These are phyloP conservation scores for Parasitella parasitica DNA, from an alignment of 371 early-diverging fungal genomes.

Conservation along the genomic window DNA sequence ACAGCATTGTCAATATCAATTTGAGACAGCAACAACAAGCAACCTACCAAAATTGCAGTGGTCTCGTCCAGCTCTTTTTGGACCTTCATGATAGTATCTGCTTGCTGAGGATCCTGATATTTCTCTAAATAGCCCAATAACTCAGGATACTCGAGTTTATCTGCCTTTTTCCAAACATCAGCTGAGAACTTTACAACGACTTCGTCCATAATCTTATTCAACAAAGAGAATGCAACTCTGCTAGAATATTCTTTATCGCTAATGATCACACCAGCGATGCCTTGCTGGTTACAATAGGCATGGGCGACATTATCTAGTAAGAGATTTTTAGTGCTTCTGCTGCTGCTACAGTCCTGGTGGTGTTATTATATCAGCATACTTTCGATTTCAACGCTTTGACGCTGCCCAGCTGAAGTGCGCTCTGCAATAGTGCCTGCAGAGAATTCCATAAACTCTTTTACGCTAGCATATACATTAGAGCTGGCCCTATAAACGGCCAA, in stretches of 20 bases:
- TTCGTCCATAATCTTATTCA: slow-evolving; percentile 88
- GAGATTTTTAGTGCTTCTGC: too few relatives aligned
- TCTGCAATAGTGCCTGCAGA: slow-evolving; percentile 85
- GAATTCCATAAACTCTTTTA: slow-evolving; percentile 90
- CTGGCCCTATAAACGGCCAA: too few relatives aligned
- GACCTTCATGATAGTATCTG: slow-evolving; percentile 93
- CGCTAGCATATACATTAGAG: too few relatives aligned
- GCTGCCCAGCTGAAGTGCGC: slow-evolving; percentile 78
- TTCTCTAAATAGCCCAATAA: slow-evolving; percentile 71
- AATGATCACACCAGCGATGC: slow-evolving; percentile 77
- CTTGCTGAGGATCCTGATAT: slow-evolving; percentile 93
- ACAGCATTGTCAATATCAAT: neutral
- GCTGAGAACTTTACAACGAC: slow-evolving; percentile 70
- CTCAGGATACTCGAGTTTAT: slow-evolving; percentile 62
- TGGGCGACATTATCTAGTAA: slow-evolving; percentile 81
- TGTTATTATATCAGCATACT: slow-evolving; percentile 50
- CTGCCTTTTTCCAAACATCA: slow-evolving; percentile 56
- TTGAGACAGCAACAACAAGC: too few relatives aligned
- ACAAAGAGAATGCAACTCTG: slow-evolving; percentile 85
- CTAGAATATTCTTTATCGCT: slow-evolving; percentile 93
- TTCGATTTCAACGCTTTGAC: slow-evolving; percentile 85
- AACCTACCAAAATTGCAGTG: slow-evolving; percentile 83
- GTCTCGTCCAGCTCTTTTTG: slow-evolving; percentile 99
- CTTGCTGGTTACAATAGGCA: slow-evolving; percentile 74
- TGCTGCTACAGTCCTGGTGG: neutral